Conservation (phyloP, 208 protist species). For the Trypanosoma caninum region DNA sequence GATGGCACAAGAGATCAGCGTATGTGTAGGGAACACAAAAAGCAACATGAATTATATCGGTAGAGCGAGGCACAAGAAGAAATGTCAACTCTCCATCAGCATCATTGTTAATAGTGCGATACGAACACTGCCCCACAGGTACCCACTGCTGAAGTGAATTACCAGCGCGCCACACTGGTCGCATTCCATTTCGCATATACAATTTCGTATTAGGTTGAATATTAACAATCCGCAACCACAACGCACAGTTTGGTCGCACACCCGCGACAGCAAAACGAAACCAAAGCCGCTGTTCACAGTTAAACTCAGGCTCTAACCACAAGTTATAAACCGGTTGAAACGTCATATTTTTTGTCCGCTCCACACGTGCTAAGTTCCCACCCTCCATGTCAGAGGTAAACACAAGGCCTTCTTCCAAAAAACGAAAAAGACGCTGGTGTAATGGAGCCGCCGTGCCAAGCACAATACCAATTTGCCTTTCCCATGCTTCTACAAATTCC, state of each 20-base stretch:
- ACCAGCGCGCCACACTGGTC: conserved; percentile 73
- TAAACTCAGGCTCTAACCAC: conserved; percentile 75
- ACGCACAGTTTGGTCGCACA: conserved; percentile 28
- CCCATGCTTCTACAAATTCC: conserved; percentile 60
- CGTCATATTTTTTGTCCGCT: conserved; percentile 35
- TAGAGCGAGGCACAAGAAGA: conserved; percentile 42
- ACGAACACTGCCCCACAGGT: conserved; percentile 65
- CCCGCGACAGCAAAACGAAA: conserved; percentile 79
- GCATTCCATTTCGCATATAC: conserved; percentile 76
- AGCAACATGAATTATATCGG: conserved; percentile 72
- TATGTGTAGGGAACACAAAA: conserved; percentile 89
- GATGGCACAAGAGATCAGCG: conserved; percentile 78
- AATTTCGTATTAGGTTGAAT: conserved; percentile 74
- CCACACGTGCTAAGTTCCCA: conserved; percentile 80
- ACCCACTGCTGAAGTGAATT: conserved; percentile 41
- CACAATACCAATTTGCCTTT: conserved; percentile 67
- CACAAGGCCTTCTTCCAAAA: conserved; percentile 38
- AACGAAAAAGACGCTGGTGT: conserved; percentile 65
- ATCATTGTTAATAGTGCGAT: conserved; percentile 51
- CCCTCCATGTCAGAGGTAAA: conserved; percentile 75
- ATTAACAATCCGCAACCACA: conserved; percentile 73
- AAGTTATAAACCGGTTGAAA: conserved; percentile 39
- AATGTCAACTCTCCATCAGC: conserved; percentile 73
- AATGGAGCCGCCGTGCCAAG: conserved; percentile 50
- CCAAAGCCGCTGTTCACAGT: conserved; percentile 82